Base-by-base conservation (phyloP, 306 rosid species). In the Morella rubra region DNA sequence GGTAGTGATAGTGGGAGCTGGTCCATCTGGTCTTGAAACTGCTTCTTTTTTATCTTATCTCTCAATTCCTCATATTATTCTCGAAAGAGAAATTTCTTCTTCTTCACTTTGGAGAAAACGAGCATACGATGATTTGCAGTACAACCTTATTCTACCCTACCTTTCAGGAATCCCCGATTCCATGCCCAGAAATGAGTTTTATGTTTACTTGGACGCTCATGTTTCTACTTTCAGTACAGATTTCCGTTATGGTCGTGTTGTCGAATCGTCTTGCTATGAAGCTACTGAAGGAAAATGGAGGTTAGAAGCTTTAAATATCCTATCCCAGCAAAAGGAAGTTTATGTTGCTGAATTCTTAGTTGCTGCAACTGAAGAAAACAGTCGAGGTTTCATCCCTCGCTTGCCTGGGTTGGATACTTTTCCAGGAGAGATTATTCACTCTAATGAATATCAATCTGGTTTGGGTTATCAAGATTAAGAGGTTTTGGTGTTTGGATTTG, bases 401-500 rank as follows among this genome's bases (percentile, higher is more conserved):
- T 8, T 81, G 24, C 40, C 10, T 6, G 85, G 87, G 13, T 18
- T 84, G 65, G 76, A 65, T 5, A 74, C 58, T 7, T 84, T 84
- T 56, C 13, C 2, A 0, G 83, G 85, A 45, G 83, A 74, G 15
- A 27, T 58, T 19, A n/a, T 84, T 16, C 85, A 84, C 24, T 77
- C 85, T 0, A 64, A 68, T 40, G 13, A 65, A 0, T 77, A 81
- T 22, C 72, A 65, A 46, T 22, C 18, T 16, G 85, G 85, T 3
- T 15, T 7, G n/a, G 22, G 1, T 11, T 80, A 52, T 58, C 44
- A 19, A 11, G 77, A 53, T 0, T 73, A 80, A 44, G 45, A 70
- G 46, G 84, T 80, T 62, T 77, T 84, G 65, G 84, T 84, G 3
- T 68, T 84, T 64, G 87, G 87, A 0, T 69, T 77, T 69, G 87